Evolutionary conservation across 768 basidiomycete genomes (phyloP).

Genomic region (Suillus paluster): DNA sequence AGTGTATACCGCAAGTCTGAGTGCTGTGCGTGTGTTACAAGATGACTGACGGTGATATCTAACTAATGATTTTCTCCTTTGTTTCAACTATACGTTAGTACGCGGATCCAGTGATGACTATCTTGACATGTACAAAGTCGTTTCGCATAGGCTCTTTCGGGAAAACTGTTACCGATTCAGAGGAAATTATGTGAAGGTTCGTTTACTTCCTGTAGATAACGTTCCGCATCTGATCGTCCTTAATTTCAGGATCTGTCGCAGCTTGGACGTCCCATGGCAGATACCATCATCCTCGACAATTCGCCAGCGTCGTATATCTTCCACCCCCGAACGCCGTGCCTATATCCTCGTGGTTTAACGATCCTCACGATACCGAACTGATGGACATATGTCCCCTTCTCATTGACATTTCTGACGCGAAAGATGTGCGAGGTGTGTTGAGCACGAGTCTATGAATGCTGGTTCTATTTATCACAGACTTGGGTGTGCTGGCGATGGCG

Average conservation of each 20-base stretch:
- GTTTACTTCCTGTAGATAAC: slow-evolving; percentile 18
- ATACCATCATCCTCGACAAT: slow-evolving; percentile 79
- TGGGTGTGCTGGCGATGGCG: neutral
- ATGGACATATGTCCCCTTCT: slow-evolving; percentile 74
- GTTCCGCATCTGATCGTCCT: slow-evolving; percentile 10
- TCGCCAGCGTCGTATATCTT: slow-evolving; percentile 81
- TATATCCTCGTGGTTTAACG: slow-evolving; percentile 80
- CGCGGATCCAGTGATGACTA: slow-evolving; percentile 94
- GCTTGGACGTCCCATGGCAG: slow-evolving; percentile 68
- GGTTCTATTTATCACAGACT: neutral
- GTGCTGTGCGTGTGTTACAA: slow-evolving; percentile 67
- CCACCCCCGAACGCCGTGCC: slow-evolving; percentile 82
- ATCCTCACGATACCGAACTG: slow-evolving; percentile 75
- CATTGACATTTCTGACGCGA: slow-evolving; percentile 60
- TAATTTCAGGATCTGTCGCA: slow-evolving; percentile 66
- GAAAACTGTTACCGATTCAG: slow-evolving; percentile 97
- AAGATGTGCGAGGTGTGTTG: slow-evolving; percentile 67
- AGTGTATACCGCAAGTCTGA: slow-evolving; percentile 94
- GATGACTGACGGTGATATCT: neutral
- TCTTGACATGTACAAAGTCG: slow-evolving; percentile 84
- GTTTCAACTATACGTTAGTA: slow-evolving; percentile 78
- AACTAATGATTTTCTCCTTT: slow-evolving; percentile 16
- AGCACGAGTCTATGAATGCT: slow-evolving; percentile 35
- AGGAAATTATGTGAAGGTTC: slow-evolving; percentile 94
- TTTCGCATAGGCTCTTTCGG: slow-evolving; percentile 88